Evolutionary conservation across 2,329 filamentous ascomycete genomes (phyloP).

Genomic region (Alternaria consortialis): DNA sequence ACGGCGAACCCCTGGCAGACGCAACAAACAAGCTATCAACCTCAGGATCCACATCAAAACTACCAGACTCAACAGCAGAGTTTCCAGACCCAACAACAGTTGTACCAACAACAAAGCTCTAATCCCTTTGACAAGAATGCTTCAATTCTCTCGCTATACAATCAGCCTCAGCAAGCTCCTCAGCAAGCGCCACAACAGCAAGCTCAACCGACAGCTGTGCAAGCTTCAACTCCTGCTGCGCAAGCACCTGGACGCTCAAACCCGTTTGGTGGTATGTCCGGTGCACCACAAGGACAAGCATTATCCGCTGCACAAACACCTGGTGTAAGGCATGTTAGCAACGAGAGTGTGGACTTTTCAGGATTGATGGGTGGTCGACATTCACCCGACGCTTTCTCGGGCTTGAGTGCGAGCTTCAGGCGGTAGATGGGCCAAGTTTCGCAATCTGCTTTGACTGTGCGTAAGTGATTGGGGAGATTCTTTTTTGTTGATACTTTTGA

Average conservation of each 20-base stretch:
- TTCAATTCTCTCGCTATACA: slow-evolving; percentile 79
- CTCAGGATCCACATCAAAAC: slow-evolving; percentile 26
- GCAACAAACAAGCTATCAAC: slow-evolving; percentile 34
- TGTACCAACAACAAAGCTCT: slow-evolving; percentile 36
- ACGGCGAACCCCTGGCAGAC: slow-evolving; percentile 37
- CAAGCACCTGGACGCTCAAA: slow-evolving; percentile 61
- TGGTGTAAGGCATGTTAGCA: slow-evolving; percentile 62
- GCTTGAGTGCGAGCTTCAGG: slow-evolving; percentile 67
- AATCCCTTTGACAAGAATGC: slow-evolving; percentile 68
- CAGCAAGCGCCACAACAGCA: slow-evolving; percentile 51
- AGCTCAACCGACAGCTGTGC: slow-evolving; percentile 33
- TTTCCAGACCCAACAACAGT: slow-evolving; percentile 31
- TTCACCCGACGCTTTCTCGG: slow-evolving; percentile 82
- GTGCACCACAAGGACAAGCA: slow-evolving; percentile 29
- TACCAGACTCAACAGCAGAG: slow-evolving; percentile 25
- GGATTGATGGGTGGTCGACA: slow-evolving; percentile 73
- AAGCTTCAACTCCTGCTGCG: slow-evolving; percentile 29
- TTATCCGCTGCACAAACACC: slow-evolving; percentile 34
- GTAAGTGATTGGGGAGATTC: neutral
- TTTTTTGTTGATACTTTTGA: neutral
- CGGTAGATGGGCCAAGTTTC: slow-evolving; percentile 22
- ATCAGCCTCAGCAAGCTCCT: slow-evolving; percentile 64
- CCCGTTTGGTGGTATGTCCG: slow-evolving; percentile 58
- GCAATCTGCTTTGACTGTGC: neutral
- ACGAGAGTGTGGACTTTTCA: slow-evolving; percentile 73